Conservation (phyloP, 768 basidiomycete genomes). For the Xerocomellus dryophilus region DNA sequence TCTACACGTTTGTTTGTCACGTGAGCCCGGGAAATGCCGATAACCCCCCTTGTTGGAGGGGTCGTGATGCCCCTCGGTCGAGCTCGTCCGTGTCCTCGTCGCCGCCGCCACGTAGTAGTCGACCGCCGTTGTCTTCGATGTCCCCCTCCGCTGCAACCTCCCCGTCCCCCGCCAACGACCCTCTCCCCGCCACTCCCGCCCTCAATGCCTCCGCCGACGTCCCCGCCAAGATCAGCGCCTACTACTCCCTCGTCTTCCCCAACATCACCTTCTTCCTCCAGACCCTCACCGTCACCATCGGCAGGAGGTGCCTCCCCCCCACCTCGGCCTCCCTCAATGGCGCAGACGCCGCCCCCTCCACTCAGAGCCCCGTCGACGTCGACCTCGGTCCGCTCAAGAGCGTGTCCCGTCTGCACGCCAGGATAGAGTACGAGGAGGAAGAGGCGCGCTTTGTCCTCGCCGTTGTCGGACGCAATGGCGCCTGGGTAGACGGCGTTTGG, state of each 20-base stretch:
- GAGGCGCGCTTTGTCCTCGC: conserved; percentile 84
- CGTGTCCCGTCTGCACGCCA: conserved; percentile 94
- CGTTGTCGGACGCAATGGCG: conserved; percentile 95
- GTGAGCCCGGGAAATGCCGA: conserved; percentile 18
- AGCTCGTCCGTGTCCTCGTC: conserved; percentile 2
- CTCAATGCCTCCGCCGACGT: conserved; percentile 17
- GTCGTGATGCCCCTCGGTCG: conserved; percentile 6
- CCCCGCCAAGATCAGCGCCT: conserved; percentile 84
- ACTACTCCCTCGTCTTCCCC: conserved; percentile 91
- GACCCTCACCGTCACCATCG: conserved; percentile 91
- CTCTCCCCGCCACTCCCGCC: conserved; percentile 6
- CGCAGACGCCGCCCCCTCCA: conserved; percentile 39
- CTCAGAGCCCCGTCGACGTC: conserved; percentile 60
- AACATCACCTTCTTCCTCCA: conserved; percentile 97
- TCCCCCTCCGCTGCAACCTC: conserved; percentile 17
- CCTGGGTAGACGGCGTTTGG: conserved; percentile 98
- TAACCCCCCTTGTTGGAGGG: conserved; percentile 4
- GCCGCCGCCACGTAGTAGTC: conserved; percentile 6
- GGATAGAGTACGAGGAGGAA: conserved; percentile 90
- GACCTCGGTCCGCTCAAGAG: conserved; percentile 97
- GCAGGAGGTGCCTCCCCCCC: conserved; percentile 74
- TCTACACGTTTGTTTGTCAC: conserved; percentile 24
- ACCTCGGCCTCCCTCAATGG: conserved; percentile 48
- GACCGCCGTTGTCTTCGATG: conserved; percentile 22
- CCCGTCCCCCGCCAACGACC: conserved; percentile 2